A percentile compares a stretch with the other conserved stretches of the same genome.
These are phyloP conservation scores for Serendipita sp. DNA, from an alignment of 768 basidiomycete genomes.

Conservation along the genomic window DNA sequence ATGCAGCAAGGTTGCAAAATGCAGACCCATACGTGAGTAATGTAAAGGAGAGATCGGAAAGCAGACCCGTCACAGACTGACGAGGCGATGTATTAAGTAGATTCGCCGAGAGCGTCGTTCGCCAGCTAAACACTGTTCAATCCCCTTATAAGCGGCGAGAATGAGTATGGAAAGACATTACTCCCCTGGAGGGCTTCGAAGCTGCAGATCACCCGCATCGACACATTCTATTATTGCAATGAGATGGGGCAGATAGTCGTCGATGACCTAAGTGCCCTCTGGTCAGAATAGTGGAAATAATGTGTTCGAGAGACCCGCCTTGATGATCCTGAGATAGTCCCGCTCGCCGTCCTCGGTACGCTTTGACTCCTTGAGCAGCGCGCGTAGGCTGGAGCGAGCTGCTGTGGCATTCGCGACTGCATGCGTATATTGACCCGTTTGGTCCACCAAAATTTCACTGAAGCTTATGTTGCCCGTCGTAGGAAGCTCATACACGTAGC, in stretches of 20 bases:
- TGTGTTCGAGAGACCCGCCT: constrained; percentile 34
- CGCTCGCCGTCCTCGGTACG: constrained; percentile 48
- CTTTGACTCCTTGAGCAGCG: constrained; percentile 64
- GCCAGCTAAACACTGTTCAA: constrained; percentile 72
- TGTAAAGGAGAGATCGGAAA: constrained; percentile 68
- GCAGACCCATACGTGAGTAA: constrained; percentile 76
- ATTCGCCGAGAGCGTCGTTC: constrained; percentile 65
- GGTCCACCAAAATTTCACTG: constrained; percentile 52
- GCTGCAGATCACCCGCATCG: constrained; percentile 51
- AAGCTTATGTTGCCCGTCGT: constrained; percentile 75
- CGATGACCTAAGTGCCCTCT: constrained; percentile 42
- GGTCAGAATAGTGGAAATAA: background rate
- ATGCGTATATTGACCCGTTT: constrained; percentile 35
- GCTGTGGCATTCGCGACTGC: constrained; percentile 62
- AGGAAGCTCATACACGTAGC: constrained; percentile 56
- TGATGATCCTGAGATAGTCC: constrained; percentile 69
- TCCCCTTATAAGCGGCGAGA: background rate
- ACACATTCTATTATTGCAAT: constrained; percentile 56
- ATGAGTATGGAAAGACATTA: constrained; percentile 8
- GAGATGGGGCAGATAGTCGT: constrained; percentile 79
- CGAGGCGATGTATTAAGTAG: constrained; percentile 52
- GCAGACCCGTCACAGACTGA: constrained; percentile 46
- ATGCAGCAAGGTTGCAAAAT: constrained; percentile 64
- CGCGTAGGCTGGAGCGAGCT: constrained; percentile 62
- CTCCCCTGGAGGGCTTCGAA: constrained; percentile 61